Evolutionary conservation across 345 rosid species (phyloP), one percentile per base, ranked within the genome.

Genomic region (Hypericum perforatum): DNA sequence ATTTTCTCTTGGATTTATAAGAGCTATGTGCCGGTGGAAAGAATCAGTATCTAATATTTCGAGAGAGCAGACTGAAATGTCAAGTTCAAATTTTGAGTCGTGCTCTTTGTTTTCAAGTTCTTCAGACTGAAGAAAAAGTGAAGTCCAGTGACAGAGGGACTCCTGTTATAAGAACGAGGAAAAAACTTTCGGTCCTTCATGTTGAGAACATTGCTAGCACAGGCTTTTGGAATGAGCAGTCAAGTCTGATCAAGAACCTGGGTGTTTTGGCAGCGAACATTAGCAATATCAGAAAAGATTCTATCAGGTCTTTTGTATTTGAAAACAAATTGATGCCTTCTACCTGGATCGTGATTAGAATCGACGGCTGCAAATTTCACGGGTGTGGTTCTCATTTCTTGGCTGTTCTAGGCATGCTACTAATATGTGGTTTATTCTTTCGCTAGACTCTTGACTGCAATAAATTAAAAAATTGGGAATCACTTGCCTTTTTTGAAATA

Each of bases 301-400:
- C 70, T 52, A 36, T 87, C 29, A 71, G 74, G 59, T 85, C 82
- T 54, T 87, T 87, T 69, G 58, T 68, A 64, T 85, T 75, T 51
- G 92, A 87, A 63, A 81, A 63, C 69, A 91, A 79, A 64, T 53
- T 87, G 79, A 72, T 87, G 78, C 88, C 84, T 50, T 77, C 70
- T 46, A 81, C 86, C 42, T 91, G 96, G 92, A 71, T 82, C 16
- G 82, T 91, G 44, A 63, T 91, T 56, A 78, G 98, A 68, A 79
- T 87, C 64, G 98, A 91, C 66, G 98, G 98, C 60, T 85, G 90
- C 65, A 95, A 91, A 64, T 91, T 91, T 75, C 98, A 91, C 82
- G 79, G 95, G 95, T 84, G 72, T 73, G 56, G 15, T 46, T 9
- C 11, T 37, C 32, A 1, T 22, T 22, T 4, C 32, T 22, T 22